Base-by-base conservation (phyloP, 1,284 basidiomycete species). In the Coniferiporia sulphurascens region DNA sequence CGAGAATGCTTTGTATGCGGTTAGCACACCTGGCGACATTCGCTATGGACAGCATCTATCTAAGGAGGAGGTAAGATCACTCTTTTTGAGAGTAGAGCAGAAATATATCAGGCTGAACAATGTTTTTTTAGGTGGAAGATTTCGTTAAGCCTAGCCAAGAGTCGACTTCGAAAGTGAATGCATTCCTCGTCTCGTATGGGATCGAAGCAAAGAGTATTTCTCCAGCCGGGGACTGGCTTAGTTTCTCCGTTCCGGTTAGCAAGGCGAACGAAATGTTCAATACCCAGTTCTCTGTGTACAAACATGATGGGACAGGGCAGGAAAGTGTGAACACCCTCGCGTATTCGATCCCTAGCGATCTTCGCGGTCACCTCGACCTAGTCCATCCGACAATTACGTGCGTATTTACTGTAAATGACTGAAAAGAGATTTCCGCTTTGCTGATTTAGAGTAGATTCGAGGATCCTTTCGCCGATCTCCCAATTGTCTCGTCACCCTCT, bases 331-430 rank as follows among this genome's bases (percentile, higher is more conserved):
- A 62, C 12, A 66, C 65, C 4, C 60, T 65, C 1, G 58, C 64
- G 2, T 66, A 66, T 59, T 66, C 65, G n/a, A 62, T 66, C n/a
- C 65, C 65, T 27, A 55, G 49, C 6, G 59, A 54, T 17, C 59
- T 66, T 41, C 52, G 64, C 45, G 60, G 63, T n/a, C 64, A 65
- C 46, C 48, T 66, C 50, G 53, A 64, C 43, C 55, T 66, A 35
- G 66, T 72, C 7, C 71, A 73, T 55, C 72, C 72, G 8, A 69
- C 68, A 4, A 58, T 63, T 35, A 62, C 62, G 65, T 65, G 50
- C 9, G 63, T 41, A 8, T 41, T 15, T 10, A n/a, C n/a, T n/a
- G n/a, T n/a, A 10, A 41, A 12, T 41, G 38, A 41, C 38, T 41
- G 9, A 10, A 41, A 41, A 8, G 9, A 12, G 38, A 27, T 41